Percentiles rank a stretch among this genome's conserved stretches.
These are phyloP conservation scores for Amoebophrya sp. DNA, from an alignment of 169 alveolate genomes.

Conservation along the genomic window DNA sequence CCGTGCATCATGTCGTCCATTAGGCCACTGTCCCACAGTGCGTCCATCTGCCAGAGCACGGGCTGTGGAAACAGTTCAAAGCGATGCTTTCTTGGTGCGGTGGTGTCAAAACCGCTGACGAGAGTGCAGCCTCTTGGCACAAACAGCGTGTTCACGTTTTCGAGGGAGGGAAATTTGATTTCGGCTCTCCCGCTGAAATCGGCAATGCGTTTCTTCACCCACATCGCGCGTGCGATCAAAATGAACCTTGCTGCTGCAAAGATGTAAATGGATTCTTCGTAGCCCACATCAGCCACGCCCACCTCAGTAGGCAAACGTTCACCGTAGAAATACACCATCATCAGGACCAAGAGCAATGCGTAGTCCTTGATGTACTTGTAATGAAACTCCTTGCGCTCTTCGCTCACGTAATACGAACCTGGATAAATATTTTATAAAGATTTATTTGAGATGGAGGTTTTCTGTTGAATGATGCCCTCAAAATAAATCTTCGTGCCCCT, in stretches of 20 bases:
- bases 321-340: background rate
- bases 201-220: constrained; percentile 8
- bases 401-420: background rate
- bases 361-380: background rate
- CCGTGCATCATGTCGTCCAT: constrained; percentile 21
- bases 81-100: background rate
- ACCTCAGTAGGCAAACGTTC: background rate
- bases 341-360: background rate
- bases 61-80: background rate
- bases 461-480: no score
- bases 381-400: background rate
- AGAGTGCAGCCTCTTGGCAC: background rate
- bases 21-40: constrained; percentile 19
- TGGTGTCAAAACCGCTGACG: background rate
- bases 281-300: background rate
- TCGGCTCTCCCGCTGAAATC: background rate
- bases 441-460: no score
- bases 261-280: background rate
- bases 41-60: constrained; percentile 20
- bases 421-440: no score
- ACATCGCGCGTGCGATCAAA: background rate
- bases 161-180: background rate
- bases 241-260: background rate
- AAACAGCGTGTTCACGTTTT: background rate
- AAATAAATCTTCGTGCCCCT: no score